These are phyloP conservation scores for Pythium vanterpoolii DNA, from an alignment of 352 stramenopile species.

Conservation along the genomic window DNA sequence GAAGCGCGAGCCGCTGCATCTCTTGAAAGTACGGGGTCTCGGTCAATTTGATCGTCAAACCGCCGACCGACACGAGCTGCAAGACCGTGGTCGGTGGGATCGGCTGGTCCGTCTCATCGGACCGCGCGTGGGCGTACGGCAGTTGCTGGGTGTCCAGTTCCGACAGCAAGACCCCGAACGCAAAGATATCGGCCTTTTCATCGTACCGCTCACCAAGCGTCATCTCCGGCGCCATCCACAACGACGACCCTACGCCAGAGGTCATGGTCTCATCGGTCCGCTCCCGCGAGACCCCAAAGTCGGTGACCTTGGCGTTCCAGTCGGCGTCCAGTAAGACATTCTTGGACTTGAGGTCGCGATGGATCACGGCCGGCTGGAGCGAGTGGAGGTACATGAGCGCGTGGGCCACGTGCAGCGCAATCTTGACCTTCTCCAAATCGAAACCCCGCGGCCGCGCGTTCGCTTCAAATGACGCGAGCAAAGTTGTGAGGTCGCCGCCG, in stretches of 20 bases:
- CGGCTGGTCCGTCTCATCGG: background rate
- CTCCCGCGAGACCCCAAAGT: slow-evolving; percentile 42
- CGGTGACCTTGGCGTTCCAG: slow-evolving; percentile 47
- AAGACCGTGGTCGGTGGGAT: slow-evolving; percentile 25
- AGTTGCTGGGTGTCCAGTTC: slow-evolving; percentile 42
- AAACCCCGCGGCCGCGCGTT: slow-evolving; percentile 25
- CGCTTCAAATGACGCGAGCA: slow-evolving; percentile 12
- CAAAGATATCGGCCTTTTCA: slow-evolving; percentile 51
- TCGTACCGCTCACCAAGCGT: slow-evolving; percentile 37
- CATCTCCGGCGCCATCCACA: slow-evolving; percentile 31
- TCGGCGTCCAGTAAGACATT: slow-evolving; percentile 27
- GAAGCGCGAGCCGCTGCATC: slow-evolving; percentile 33
- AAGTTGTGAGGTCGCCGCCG: slow-evolving; percentile 18
- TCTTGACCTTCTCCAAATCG: slow-evolving; percentile 37
- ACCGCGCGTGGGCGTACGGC: slow-evolving; percentile 19
- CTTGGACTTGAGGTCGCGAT: slow-evolving; percentile 39
- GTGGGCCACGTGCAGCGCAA: slow-evolving; percentile 41
- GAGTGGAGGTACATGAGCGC: slow-evolving; percentile 52
- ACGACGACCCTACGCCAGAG: slow-evolving; percentile 14
- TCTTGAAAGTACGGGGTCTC: slow-evolving; percentile 7
- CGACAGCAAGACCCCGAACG: slow-evolving; percentile 50
- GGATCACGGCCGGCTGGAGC: slow-evolving; percentile 25
- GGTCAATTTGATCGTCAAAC: slow-evolving; percentile 25
- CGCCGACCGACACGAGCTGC: slow-evolving; percentile 31
- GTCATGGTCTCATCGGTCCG: slow-evolving; percentile 22